Percentiles rank a stretch among this genome's conserved stretches.
Evolutionary conservation across 441 rosid species (phyloP).

Genomic region (Capsella rubella): DNA sequence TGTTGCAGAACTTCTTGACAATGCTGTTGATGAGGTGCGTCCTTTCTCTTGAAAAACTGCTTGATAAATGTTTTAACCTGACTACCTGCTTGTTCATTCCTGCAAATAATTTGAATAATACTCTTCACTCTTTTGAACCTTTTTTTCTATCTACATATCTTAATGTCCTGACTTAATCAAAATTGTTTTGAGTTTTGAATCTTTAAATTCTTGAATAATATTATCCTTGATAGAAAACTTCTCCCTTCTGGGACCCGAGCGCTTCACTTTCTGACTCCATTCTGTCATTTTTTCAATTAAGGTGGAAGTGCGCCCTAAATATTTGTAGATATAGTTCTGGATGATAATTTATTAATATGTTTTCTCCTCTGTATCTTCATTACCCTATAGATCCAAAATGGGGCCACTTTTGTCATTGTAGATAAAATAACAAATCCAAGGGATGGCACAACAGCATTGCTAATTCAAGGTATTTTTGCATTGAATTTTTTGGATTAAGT

Average conservation of each 20-base stretch:
- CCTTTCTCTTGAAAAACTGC: constrained; percentile 21
- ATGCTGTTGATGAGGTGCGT: constrained; percentile 91
- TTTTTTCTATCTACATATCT: constrained; percentile 15
- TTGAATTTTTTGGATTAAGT: constrained; percentile 23
- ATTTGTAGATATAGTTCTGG: constrained; percentile 31
- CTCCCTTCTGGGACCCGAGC: constrained; percentile 10
- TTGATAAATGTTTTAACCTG: constrained; percentile 17
- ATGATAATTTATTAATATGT: constrained; percentile 37
- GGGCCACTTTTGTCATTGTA: constrained; percentile 89
- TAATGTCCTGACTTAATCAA: neutral
- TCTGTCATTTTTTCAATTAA: constrained; percentile 20
- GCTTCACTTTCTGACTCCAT: constrained; percentile 26
- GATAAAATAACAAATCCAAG: constrained; percentile 81
- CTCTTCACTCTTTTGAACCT: constrained; percentile 14
- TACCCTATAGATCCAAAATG: constrained; percentile 82
- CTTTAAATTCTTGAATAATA: neutral
- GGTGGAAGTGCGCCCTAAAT: constrained; percentile 27
- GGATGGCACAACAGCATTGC: constrained; percentile 74
- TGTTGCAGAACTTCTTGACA: constrained; percentile 93
- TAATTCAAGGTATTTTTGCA: constrained; percentile 73
- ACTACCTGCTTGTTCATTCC: constrained; percentile 23
- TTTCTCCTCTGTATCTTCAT: constrained; percentile 45
- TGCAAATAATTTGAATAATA: constrained; percentile 24
- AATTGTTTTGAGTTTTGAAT: neutral
- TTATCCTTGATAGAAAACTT: constrained; percentile 20